Evolutionary conservation across 2,329 filamentous ascomycete species (phyloP).

Genomic region (Exophiala mesophila): DNA sequence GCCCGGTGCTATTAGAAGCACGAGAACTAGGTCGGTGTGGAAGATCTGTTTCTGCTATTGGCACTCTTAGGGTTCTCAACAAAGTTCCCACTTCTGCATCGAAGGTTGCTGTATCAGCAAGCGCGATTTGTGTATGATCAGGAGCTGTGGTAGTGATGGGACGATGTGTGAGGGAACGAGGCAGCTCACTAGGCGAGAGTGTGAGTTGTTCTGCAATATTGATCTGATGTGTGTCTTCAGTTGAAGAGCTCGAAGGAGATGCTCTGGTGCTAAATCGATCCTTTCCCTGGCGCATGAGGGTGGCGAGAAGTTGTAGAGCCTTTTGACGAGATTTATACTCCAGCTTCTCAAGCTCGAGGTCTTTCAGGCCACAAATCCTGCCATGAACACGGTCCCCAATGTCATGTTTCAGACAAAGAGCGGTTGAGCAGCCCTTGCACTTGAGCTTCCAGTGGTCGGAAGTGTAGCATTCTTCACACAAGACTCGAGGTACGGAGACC

Average conservation of each 20-base stretch:
- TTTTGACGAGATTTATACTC: slow-evolving; percentile 29
- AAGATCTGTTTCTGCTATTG: slow-evolving; percentile 24
- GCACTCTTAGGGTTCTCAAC: slow-evolving; percentile 9
- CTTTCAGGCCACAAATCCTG: slow-evolving; percentile 54
- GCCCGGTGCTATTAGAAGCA: slow-evolving; percentile 30
- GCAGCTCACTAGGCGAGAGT: too few species aligned
- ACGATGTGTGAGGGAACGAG: too few species aligned
- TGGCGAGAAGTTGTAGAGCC: slow-evolving; percentile 18
- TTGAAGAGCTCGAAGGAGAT: background rate
- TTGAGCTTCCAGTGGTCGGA: slow-evolving; percentile 57
- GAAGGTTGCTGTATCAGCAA: slow-evolving; percentile 1
- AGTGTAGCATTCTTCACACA: slow-evolving; percentile 55
- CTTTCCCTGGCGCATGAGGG: slow-evolving; percentile 26
- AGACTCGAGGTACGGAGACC: slow-evolving; percentile 42
- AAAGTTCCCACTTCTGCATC: slow-evolving; percentile 6
- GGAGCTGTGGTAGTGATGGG: too few species aligned
- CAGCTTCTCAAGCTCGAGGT: slow-evolving; percentile 49
- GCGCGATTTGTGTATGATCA: background rate
- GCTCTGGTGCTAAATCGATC: slow-evolving; percentile 15
- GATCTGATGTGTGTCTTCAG: background rate
- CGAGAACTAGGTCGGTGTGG: slow-evolving; percentile 23
- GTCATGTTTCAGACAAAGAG: slow-evolving; percentile 57
- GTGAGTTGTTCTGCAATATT: too few species aligned
- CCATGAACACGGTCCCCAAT: slow-evolving; percentile 50
- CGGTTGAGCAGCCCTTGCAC: slow-evolving; percentile 53